Base-by-base conservation (phyloP, 2,329 filamentous ascomycete genomes). In the Ascochyta viciae-villosae region DNA sequence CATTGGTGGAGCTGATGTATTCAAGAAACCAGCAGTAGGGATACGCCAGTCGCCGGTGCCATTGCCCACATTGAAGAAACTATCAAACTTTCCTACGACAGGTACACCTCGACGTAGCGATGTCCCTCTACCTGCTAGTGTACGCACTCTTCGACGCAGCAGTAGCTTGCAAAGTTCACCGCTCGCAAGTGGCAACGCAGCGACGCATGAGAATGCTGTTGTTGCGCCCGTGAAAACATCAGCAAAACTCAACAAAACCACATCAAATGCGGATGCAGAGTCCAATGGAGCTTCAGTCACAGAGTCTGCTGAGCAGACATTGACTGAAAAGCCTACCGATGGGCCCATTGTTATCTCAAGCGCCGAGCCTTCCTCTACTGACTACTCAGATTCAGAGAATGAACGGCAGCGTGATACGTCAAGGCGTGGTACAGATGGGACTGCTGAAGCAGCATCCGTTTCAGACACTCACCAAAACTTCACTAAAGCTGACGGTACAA, bases 341-440 rank as follows among this genome's bases (percentile, higher is more conserved):
- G 52, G 53, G 10, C 31, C 51, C 8, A 45, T 60, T 16, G 49
- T 57, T 1, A 56, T 60, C 10, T 49, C 60, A 6, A 63, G 58
- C 37, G 44, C 41, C 9, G 48, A 52, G 24, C 40, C 51, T 24
- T 44, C 58, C 8, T 53, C 57, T 22, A 34, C 46, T 19, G 35
- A 48, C 6, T 47, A 46, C 15, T 50, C 50, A n/a, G 39, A 54
- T 22, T 39, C 50, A 22, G 56, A 49, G 4, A 47, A 59, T 4
- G 57, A 54, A 12, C 6, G 43, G 19, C 52, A 26, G 15, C 23
- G 2, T 15, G n/a, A 39, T 29, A 4, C 7, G 4, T 4, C 5
- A 10, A 19, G 15, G 22, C 19, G 10, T 7, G 22, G 27, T 7
- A 6, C 16, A 5, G n/a, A 40, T 26, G 16, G 4, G 1, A 45